Conservation (phyloP, 352 stramenopile species). For the Pythium periplocum region DNA sequence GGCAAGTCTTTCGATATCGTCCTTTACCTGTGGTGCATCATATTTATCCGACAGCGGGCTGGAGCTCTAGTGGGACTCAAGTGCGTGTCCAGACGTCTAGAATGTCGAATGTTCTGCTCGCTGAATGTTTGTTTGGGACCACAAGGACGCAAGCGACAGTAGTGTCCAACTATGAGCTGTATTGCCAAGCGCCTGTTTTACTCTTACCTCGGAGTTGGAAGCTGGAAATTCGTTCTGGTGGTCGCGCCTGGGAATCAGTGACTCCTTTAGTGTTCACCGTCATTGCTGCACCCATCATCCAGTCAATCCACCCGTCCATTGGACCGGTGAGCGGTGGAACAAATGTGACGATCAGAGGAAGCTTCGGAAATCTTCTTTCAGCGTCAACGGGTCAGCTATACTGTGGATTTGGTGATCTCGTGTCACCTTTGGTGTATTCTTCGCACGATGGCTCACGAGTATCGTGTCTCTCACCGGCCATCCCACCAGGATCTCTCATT, state of each 20-base stretch:
- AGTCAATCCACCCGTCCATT: conserved; percentile 8
- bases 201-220: background rate
- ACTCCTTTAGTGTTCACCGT: conserved; percentile 7
- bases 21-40: conserved; percentile 7
- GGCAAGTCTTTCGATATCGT: conserved; percentile 9
- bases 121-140: conserved; percentile 19
- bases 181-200: conserved; percentile 6
- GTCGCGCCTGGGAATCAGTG: conserved; percentile 7
- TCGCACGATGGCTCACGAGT: conserved; percentile 1
- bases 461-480: conserved; percentile 6
- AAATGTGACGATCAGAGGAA: conserved; percentile 9
- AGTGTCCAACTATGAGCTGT: conserved; percentile 4
- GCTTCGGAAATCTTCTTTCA: conserved; percentile 2
- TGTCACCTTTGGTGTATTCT: conserved; percentile 2
- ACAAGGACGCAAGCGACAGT: background rate
- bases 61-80: conserved; percentile 6
- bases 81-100: conserved; percentile 8
- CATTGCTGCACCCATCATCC: conserved; percentile 8
- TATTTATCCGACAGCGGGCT: conserved; percentile 9
- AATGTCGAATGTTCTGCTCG: conserved; percentile 5
- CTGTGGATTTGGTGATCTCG: conserved; percentile 16
- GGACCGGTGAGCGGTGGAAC: conserved; percentile 17
- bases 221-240: conserved; percentile 6
- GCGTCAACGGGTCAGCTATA: conserved; percentile 1
- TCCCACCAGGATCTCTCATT: background rate